Conservation (phyloP, 2,329 filamentous ascomycete species). For the Apiospora arundinis region DNA sequence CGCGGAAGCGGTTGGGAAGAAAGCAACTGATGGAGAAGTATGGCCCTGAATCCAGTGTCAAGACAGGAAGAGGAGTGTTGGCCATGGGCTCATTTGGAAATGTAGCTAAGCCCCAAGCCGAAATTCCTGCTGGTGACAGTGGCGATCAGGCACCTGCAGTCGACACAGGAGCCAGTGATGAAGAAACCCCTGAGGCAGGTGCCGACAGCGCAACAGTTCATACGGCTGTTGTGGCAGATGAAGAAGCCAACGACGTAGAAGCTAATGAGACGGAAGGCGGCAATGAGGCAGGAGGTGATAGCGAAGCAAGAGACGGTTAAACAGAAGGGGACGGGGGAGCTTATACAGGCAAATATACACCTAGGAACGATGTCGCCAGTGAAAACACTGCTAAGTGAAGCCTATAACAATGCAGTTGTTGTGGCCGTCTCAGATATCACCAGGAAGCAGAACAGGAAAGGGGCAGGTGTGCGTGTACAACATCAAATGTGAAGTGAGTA, state of each 20-base stretch:
- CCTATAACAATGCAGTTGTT: background rate
- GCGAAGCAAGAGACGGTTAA: no score
- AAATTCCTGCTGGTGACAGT: background rate
- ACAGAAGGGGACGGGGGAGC: no score
- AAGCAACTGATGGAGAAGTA: slow-evolving; percentile 2
- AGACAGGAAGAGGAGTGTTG: background rate
- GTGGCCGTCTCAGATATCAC: background rate
- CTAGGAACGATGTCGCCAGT: background rate
- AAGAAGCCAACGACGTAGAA: background rate
- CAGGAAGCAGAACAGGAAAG: background rate
- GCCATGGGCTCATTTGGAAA: background rate
- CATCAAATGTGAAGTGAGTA: background rate
- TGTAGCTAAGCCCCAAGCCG: background rate
- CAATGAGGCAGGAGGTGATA: no score
- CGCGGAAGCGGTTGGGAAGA: background rate
- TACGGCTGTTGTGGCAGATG: background rate
- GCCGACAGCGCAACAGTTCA: background rate
- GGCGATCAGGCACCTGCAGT: background rate
- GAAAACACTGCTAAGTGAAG: background rate
- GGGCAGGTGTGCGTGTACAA: no score
- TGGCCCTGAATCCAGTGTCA: background rate
- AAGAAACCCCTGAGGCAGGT: background rate
- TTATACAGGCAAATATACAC: background rate
- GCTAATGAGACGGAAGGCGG: background rate
- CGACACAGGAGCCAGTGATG: background rate